Base-by-base conservation (phyloP, 1,139 yeast species). In the Zygosaccharomyces sapae region DNA sequence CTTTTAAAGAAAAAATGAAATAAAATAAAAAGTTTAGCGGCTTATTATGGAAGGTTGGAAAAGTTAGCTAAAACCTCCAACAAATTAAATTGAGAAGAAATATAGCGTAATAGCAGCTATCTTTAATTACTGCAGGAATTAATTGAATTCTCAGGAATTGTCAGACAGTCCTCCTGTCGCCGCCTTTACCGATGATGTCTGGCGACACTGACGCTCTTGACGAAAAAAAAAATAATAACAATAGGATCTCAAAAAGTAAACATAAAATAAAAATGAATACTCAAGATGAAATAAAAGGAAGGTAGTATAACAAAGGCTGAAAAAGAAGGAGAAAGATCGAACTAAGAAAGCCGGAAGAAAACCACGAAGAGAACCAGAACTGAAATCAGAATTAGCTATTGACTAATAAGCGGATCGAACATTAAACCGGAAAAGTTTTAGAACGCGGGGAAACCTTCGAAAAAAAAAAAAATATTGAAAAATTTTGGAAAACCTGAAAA, bases 31-130 rank as follows among this genome's bases (percentile, higher is more conserved):
- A 30, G 19, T 38, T 19, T 10, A 38, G 38, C 27, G 44, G 38
- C 27, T 13, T 31, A 12, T 13, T 22, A 38, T 9, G 34, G 42
- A 33, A 13, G 41, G 45, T 48, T 51, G 58, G 61, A 55, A 50
- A 50, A 53, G 52, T 59, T 59, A 59, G 46, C 55, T 57, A 59
- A 59, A 59, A 59, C 55, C 59, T 59, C 63, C 61, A 50, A 50
- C 46, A 24, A 31, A 10, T 30, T 30, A 7, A 13, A 22, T 6
- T 2, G 37, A 20, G 33, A 40, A 38, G 16, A 7, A 16, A 6
- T 37, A 22, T 12, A 18, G 38, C 12, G 12, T 20, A 22, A 12
- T 5, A 35, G 16, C 25, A 35, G 38, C 38, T 35, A 20, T 5
- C 6, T 20, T 22, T 35, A 8, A 27, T 10, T 24, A 38, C 41